Conservation (phyloP, 306 rosid species). For the barrel medic (Medicago truncatula) region DNA sequence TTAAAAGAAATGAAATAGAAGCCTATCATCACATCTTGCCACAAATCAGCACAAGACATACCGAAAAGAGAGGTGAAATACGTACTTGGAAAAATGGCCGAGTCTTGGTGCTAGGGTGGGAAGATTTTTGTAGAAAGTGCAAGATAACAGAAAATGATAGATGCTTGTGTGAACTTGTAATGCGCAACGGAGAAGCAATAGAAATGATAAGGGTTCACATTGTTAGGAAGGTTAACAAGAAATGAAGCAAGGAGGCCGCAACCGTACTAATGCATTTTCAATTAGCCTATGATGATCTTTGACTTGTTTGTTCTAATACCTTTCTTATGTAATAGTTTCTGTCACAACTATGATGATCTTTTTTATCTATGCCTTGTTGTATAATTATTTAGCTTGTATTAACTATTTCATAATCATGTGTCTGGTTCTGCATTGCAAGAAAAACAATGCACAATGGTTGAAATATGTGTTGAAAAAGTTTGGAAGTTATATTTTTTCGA, state of each 20-base stretch:
- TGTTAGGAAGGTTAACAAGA: neutral
- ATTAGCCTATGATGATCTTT: no score
- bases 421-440: no score
- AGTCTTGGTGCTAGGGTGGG: slow-evolving; percentile 23
- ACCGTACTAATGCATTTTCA: neutral
- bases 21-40: slow-evolving; percentile 8
- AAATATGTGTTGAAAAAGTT: no score
- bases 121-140: slow-evolving; percentile 10
- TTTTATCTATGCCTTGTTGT: neutral
- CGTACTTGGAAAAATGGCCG: slow-evolving; percentile 31
- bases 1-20: neutral
- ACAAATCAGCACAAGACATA: neutral
- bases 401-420: no score
- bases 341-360: neutral
- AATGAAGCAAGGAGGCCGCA: neutral
- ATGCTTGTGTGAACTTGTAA: slow-evolving; percentile 43
- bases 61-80: slow-evolving; percentile 2
- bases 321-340: neutral
- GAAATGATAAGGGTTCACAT: slow-evolving; percentile 37
- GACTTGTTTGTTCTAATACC: neutral
- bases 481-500: no score
- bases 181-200: neutral
- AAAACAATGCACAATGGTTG: no score
- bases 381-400: neutral
- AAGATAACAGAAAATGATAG: slow-evolving; percentile 5